Percentiles rank a stretch among this genome's conserved stretches.
Conservation (phyloP, 2,329 filamentous ascomycete genomes). For the Penicillium sp. region DNA sequence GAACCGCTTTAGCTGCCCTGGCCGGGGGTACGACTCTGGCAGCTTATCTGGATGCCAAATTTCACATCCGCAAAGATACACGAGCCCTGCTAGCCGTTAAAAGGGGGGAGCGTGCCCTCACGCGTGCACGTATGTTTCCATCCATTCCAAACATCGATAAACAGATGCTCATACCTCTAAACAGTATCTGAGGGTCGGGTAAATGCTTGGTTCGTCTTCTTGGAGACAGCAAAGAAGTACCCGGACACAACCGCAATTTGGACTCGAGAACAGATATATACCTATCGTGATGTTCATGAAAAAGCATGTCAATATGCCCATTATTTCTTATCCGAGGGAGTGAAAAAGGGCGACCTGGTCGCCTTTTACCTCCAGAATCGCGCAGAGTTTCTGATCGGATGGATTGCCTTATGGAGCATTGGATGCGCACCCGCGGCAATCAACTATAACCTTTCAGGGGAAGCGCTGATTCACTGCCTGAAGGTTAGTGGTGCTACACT, state of each 20-base stretch:
- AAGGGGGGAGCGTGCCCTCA: constrained; percentile 46
- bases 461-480: constrained; percentile 66
- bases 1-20: constrained; percentile 27
- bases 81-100: constrained; percentile 45
- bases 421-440: constrained; percentile 69
- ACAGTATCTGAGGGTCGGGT: constrained; percentile 40
- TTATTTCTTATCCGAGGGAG: constrained; percentile 60
- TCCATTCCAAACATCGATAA: background rate
- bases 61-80: constrained; percentile 64
- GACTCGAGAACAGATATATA: constrained; percentile 63
- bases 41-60: constrained; percentile 61
- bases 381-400: constrained; percentile 65
- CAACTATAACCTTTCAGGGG: constrained; percentile 66
- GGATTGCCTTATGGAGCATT: constrained; percentile 64
- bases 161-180: constrained; percentile 29
- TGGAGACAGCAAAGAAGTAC: constrained; percentile 53
- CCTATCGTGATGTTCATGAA: constrained; percentile 57
- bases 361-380: constrained; percentile 68
- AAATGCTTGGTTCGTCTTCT: constrained; percentile 67
- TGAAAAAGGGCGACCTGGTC: constrained; percentile 61
- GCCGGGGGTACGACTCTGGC: constrained; percentile 30
- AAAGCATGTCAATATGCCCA: constrained; percentile 61
- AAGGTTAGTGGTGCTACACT: constrained; percentile 57
- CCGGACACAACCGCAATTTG: constrained; percentile 63
- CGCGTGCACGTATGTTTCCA: constrained; percentile 48